phyloP scores from a whole-genome alignment of 2,329 filamentous ascomycete genomes.

The Zymoseptoria ardabiliae region DNA sequence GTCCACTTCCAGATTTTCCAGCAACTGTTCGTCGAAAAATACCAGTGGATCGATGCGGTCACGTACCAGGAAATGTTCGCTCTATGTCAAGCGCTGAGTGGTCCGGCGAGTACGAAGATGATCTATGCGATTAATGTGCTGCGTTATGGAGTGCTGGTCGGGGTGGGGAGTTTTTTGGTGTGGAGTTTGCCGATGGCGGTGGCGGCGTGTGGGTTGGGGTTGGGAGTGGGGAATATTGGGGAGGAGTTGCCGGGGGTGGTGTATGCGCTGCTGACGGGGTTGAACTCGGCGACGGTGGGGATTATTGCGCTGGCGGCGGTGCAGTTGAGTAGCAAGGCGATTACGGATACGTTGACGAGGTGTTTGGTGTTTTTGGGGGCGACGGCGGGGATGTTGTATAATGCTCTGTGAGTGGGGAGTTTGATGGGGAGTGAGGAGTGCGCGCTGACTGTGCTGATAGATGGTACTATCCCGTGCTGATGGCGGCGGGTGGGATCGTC shows the following conservation, averaged over 20 bases:
- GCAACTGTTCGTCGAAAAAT: slow-evolving; percentile 52
- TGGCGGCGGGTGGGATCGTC: slow-evolving; percentile 47
- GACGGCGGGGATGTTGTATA: slow-evolving; percentile 61
- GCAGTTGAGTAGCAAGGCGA: slow-evolving; percentile 57
- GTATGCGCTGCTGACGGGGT: slow-evolving; percentile 62
- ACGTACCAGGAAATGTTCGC: slow-evolving; percentile 67
- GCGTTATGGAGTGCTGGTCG: slow-evolving; percentile 52
- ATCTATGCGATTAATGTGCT: slow-evolving; percentile 60
- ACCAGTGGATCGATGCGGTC: slow-evolving; percentile 62
- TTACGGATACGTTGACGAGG: slow-evolving; percentile 57
- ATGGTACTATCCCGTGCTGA: slow-evolving; percentile 67
- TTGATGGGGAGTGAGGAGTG: too few relatives aligned
- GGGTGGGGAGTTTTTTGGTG: slow-evolving; percentile 52
- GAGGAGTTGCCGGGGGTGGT: slow-evolving; percentile 53
- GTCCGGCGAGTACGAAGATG: slow-evolving; percentile 67
- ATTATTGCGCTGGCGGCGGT: slow-evolving; percentile 65
- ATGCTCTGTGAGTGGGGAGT: slow-evolving; percentile 40
- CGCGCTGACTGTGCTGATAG: background rate
- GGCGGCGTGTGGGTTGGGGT: slow-evolving; percentile 60
- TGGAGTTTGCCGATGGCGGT: slow-evolving; percentile 65
- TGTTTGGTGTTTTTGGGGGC: slow-evolving; percentile 57
- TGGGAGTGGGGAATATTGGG: slow-evolving; percentile 56
- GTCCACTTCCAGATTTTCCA: slow-evolving; percentile 65
- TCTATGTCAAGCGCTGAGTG: slow-evolving; percentile 59
- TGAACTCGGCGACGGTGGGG: slow-evolving; percentile 66